Conservation (phyloP, 2,329 filamentous ascomycete species). For the Ilyonectria robusta region DNA sequence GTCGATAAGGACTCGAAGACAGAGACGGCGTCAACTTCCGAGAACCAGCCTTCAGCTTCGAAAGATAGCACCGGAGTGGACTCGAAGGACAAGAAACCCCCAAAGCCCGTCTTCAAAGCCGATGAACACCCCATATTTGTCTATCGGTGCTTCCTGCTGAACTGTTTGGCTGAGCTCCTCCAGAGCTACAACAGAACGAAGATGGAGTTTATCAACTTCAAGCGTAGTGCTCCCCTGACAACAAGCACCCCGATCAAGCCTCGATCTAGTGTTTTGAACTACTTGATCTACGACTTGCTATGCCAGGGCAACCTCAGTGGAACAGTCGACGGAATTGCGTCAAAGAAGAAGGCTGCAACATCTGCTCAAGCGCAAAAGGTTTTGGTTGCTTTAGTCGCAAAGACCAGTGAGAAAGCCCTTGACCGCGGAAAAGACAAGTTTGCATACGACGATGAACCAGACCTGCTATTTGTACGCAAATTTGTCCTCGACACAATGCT, state of each 20-base stretch:
- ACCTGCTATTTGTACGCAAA: constrained; percentile 91
- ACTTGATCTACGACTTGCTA: constrained; percentile 86
- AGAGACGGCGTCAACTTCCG: constrained; percentile 49
- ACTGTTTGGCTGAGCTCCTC: constrained; percentile 91
- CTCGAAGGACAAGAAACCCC: constrained; percentile 72
- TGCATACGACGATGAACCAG: constrained; percentile 82
- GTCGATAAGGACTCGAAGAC: constrained; percentile 60
- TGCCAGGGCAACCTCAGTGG: constrained; percentile 73
- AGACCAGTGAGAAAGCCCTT: constrained; percentile 83
- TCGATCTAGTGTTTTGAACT: constrained; percentile 92
- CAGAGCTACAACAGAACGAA: constrained; percentile 95
- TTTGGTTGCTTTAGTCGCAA: constrained; percentile 87
- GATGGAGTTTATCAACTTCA: constrained; percentile 99
- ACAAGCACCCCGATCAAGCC: constrained; percentile 94
- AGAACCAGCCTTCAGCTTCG: constrained; percentile 49
- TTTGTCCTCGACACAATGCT: constrained; percentile 96
- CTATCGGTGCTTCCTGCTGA: constrained; percentile 94
- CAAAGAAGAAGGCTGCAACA: constrained; percentile 89
- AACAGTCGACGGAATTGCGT: constrained; percentile 79
- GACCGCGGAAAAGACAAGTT: constrained; percentile 71
- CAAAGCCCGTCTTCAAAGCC: constrained; percentile 86
- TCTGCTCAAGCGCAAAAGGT: constrained; percentile 89
- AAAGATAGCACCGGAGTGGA: constrained; percentile 53
- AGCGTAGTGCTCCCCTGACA: constrained; percentile 87
- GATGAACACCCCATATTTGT: constrained; percentile 97